phyloP scores from a whole-genome alignment of 805 yeast species.

The Helenozyma baotianmanensis region DNA sequence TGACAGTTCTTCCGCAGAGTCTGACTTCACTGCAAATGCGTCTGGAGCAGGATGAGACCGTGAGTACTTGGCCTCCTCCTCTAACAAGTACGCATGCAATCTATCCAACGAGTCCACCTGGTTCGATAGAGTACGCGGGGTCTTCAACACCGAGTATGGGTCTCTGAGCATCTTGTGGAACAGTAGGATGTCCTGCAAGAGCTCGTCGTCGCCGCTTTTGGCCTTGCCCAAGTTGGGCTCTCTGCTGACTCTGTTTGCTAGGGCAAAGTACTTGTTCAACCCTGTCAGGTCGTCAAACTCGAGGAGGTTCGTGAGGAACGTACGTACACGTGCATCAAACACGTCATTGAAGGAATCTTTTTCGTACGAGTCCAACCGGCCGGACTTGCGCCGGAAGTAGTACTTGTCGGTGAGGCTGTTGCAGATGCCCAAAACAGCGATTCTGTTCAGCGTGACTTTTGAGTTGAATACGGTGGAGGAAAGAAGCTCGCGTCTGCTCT shows the following conservation, averaged over 20 bases:
- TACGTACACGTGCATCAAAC: constrained; percentile 33
- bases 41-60: constrained; percentile 16
- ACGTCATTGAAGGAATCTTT: constrained; percentile 38
- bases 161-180: constrained; percentile 30
- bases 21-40: constrained; percentile 11
- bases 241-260: constrained; percentile 23
- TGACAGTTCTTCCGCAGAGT: constrained; percentile 9
- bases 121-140: constrained; percentile 16
- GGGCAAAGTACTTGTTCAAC: constrained; percentile 34
- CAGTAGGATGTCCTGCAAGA: constrained; percentile 29
- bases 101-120: constrained; percentile 21
- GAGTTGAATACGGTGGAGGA: constrained; percentile 23
- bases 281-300: constrained; percentile 42
- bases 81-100: constrained; percentile 26
- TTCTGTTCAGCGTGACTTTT: constrained; percentile 29
- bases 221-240: constrained; percentile 19
- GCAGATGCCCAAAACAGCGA: constrained; percentile 36
- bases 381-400: constrained; percentile 14
- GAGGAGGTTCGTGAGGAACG: constrained; percentile 29
- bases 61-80: constrained; percentile 25
- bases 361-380: constrained; percentile 24
- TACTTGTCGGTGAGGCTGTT: constrained; percentile 34
- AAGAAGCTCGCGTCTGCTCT: constrained; percentile 25
- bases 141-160: constrained; percentile 29
- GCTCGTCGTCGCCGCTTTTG: constrained; percentile 20